Conservation (phyloP, 2,329 filamentous ascomycete species). For the Diaporthe destruens region DNA sequence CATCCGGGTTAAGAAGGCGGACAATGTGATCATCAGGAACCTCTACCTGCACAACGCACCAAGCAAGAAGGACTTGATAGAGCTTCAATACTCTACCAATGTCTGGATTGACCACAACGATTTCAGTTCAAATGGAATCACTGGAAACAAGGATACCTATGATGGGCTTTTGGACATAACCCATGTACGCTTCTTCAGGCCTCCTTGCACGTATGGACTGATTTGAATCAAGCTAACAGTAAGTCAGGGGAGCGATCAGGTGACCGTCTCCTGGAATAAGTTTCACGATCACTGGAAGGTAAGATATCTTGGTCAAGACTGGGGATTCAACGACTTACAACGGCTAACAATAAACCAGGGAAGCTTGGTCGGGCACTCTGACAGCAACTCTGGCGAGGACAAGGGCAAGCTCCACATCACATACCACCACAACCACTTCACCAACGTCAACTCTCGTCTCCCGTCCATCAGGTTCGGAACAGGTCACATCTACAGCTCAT, state of each 20-base stretch:
- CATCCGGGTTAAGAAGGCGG: conserved; percentile 59
- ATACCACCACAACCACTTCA: conserved; percentile 65
- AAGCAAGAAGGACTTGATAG: conserved; percentile 63
- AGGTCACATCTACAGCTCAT: conserved; percentile 62
- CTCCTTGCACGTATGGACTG: conserved; percentile 23
- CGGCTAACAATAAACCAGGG: conserved; percentile 15
- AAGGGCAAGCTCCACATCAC: conserved; percentile 60
- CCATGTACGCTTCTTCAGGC: conserved; percentile 55
- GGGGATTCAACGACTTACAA: background rate
- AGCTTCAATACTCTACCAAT: conserved; percentile 44
- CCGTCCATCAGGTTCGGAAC: conserved; percentile 63
- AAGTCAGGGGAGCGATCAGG: conserved; percentile 12
- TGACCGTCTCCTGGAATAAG: conserved; percentile 50
- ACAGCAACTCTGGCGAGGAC: conserved; percentile 63
- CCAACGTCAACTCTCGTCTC: conserved; percentile 59
- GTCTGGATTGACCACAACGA: conserved; percentile 69
- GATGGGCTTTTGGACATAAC: conserved; percentile 68
- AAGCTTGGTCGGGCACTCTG: conserved; percentile 71
- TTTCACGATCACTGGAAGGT: conserved; percentile 68
- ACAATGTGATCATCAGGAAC: conserved; percentile 70
- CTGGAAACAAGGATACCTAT: conserved; percentile 69
- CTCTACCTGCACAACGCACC: conserved; percentile 64
- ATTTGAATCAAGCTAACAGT: background rate
- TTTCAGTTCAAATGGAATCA: conserved; percentile 59
- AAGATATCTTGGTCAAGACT: background rate